These are phyloP conservation scores for Fusarium duplospermum DNA, from an alignment of 2,329 filamentous ascomycete species.

Conservation along the genomic window DNA sequence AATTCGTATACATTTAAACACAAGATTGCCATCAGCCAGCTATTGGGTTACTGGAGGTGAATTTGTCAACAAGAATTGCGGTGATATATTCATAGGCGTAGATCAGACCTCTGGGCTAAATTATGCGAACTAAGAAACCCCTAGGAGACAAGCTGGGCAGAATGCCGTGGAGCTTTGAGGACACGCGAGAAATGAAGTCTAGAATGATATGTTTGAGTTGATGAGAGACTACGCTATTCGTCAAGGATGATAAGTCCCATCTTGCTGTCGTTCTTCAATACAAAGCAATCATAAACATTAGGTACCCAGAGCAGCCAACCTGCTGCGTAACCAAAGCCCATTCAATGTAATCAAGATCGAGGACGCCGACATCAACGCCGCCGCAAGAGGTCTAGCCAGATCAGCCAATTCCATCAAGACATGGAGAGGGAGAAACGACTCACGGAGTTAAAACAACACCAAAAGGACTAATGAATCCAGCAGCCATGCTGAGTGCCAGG, in stretches of 20 bases:
- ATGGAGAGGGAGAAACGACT: background rate
- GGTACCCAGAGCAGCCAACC: background rate
- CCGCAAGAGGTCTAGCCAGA: background rate
- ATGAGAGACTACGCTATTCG: too few relatives aligned
- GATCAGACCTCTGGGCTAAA: background rate
- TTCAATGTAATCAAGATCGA: constrained; percentile 1
- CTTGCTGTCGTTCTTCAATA: background rate
- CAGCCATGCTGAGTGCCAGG: constrained; percentile 1
- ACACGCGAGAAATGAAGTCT: background rate
- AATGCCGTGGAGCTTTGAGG: background rate
- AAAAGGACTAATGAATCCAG: background rate
- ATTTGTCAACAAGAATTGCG: background rate
- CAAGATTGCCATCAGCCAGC: background rate
- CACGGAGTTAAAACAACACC: constrained; percentile 2
- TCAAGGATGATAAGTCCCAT: too few relatives aligned
- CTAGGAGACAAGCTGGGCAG: background rate
- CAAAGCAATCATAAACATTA: background rate
- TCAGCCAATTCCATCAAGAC: background rate
- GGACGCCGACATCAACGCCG: background rate
- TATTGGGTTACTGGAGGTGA: fast-evolving
- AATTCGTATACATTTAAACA: background rate
- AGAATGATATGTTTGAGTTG: too few relatives aligned
- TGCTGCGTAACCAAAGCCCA: constrained; percentile 1
- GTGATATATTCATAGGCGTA: background rate
- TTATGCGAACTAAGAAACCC: background rate